These are phyloP conservation scores for Carex scoparia DNA, from an alignment of 176 grass and related monocot genomes.

Conservation along the genomic window DNA sequence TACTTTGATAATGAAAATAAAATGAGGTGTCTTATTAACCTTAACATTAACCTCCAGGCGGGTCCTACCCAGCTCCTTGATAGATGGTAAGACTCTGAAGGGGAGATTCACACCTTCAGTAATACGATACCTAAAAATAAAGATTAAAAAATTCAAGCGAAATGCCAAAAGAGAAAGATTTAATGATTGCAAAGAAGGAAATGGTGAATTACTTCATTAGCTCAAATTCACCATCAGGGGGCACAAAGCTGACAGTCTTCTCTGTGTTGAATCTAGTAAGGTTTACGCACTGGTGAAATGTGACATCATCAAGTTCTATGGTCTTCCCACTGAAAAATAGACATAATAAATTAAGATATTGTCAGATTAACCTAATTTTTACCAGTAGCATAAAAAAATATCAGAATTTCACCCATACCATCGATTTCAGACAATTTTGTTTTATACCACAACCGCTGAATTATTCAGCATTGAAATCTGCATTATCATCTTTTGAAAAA, in stretches of 20 bases:
- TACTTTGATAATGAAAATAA: background rate
- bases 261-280: slow-evolving; percentile 99
- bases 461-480: too few relatives aligned
- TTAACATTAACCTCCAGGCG: slow-evolving; percentile 98
- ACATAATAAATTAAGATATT: background rate
- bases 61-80: slow-evolving; percentile 96
- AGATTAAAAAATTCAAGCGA: background rate
- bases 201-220: slow-evolving; percentile 84
- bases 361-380: too few relatives aligned
- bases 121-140: slow-evolving; percentile 80
- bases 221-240: slow-evolving; percentile 99
- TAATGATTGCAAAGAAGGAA: slow-evolving; percentile 15
- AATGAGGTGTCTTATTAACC: slow-evolving; percentile 34
- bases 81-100: slow-evolving; percentile 92
- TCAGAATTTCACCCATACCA: too few relatives aligned
- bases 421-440: too few relatives aligned
- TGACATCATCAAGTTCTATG: slow-evolving; percentile 98
- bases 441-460: too few relatives aligned
- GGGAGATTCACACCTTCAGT: slow-evolving; percentile 98
- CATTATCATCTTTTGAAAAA: too few relatives aligned
- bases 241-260: slow-evolving; percentile 98
- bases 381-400: too few relatives aligned
- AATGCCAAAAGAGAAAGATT: background rate
- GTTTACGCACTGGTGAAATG: slow-evolving; percentile 98
- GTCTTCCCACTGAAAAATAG: slow-evolving; percentile 69